These are phyloP conservation scores for Clavariopsis aquatica DNA, from an alignment of 495 filamentous ascomycete species.

Conservation along the genomic window DNA sequence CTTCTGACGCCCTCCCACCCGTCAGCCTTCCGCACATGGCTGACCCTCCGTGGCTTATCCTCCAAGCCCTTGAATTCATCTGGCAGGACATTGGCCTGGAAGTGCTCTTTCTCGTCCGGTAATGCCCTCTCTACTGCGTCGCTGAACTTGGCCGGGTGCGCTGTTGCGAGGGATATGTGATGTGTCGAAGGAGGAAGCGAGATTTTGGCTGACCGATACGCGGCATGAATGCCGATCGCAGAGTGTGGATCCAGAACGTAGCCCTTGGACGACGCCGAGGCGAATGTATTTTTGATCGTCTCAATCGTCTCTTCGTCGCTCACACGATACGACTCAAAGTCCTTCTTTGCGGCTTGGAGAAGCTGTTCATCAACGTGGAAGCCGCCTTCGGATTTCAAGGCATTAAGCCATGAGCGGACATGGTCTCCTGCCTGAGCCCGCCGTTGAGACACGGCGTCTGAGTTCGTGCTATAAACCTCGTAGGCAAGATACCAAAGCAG, in stretches of 20 bases:
- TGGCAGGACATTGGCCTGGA: conserved; percentile 74
- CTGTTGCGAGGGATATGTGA: conserved; percentile 83
- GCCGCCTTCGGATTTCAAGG: conserved; percentile 76
- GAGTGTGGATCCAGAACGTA: conserved; percentile 94
- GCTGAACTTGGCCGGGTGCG: conserved; percentile 92
- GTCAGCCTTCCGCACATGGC: conserved; percentile 38
- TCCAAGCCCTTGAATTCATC: conserved; percentile 74
- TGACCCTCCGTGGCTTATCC: conserved; percentile 63
- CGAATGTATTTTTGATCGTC: conserved; percentile 70
- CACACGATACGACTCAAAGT: conserved; percentile 83
- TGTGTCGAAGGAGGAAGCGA: conserved; percentile 47
- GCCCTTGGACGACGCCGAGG: conserved; percentile 40
- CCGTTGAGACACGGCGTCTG: conserved; percentile 42
- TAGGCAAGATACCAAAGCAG: conserved; percentile 91
- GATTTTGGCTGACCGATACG: conserved; percentile 63
- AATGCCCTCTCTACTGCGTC: conserved; percentile 75
- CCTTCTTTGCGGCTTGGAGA: conserved; percentile 60
- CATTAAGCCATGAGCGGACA: conserved; percentile 68
- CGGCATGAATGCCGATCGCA: conserved; percentile 77
- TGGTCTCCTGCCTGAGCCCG: conserved; percentile 58
- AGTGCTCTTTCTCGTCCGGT: conserved; percentile 63
- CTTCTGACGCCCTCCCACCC: conserved; percentile 45
- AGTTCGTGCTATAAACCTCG: conserved; percentile 50
- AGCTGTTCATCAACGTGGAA: conserved; percentile 73
- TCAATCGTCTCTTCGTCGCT: conserved; percentile 73